Percentiles rank a stretch among this genome's conserved stretches.
These are phyloP conservation scores for Lyophyllum semitale DNA, from an alignment of 768 basidiomycete genomes.

Conservation along the genomic window DNA sequence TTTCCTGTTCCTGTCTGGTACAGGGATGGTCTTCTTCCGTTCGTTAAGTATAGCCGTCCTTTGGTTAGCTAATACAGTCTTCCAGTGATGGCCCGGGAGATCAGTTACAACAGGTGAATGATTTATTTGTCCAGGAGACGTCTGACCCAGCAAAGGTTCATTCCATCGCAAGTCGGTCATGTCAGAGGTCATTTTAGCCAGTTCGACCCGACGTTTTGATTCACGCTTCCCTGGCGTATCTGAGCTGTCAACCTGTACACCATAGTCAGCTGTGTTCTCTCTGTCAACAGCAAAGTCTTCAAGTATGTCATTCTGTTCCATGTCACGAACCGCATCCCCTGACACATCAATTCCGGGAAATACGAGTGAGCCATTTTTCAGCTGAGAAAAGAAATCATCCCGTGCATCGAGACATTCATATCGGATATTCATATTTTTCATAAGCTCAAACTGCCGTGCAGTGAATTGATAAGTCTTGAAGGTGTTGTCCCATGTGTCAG, in stretches of 20 bases:
- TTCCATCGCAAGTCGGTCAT: slow-evolving; percentile 1
- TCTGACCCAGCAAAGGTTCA: neutral
- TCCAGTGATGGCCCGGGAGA: neutral
- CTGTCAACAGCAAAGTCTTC: neutral
- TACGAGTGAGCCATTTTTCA: neutral
- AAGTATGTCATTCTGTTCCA: neutral
- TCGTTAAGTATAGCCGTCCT: neutral
- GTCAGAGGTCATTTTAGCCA: neutral
- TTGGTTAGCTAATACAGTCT: neutral
- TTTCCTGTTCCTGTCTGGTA: no score
- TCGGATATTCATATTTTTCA: slow-evolving; percentile 4
- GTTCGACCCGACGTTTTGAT: neutral
- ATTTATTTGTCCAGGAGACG: neutral
- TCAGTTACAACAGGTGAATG: neutral
- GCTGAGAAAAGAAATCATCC: slow-evolving; percentile 1
- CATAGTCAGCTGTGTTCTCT: neutral
- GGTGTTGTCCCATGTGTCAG: neutral
- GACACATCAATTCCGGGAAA: neutral
- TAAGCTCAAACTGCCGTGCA: neutral
- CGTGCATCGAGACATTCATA: slow-evolving; percentile 1
- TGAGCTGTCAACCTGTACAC: neutral
- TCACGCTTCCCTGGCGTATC: neutral
- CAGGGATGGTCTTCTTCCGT: neutral
- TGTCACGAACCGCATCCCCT: neutral
- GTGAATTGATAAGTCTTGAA: neutral